Evolutionary conservation across 192 early-diverging fungal species (phyloP), one percentile per base, ranked within the genome.

Genomic region (Chytriomyces confervae): DNA sequence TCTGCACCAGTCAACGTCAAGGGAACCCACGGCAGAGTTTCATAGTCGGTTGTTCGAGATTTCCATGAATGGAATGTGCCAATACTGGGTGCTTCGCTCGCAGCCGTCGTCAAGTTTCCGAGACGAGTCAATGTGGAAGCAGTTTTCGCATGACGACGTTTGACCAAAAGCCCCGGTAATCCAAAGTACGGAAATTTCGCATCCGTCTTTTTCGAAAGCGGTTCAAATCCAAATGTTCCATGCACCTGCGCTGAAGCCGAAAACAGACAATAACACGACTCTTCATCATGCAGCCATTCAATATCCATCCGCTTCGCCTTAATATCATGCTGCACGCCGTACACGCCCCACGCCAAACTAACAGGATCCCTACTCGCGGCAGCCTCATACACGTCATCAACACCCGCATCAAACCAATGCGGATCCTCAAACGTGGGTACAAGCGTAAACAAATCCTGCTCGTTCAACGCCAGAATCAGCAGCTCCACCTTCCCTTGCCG

Each of bases 391-490:
- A 53, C 7, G n/a, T n/a, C 23, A 7, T 27, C 70, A 8, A 13
- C 43, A 36, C 62, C 65, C 23, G 49, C 69, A 36, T 63, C 48
- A 47, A 78, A n/a, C 82, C 85, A 89, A 53, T 83, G 76, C 7
- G 77, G 62, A 3, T 81, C 83, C 71, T 84, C 73, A 80, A 87
- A 92, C 5, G 79, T 66, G 3, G 89, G 88, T 61, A 76, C 73
- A 9, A 92, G 71, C 43, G 89, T 89, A 6, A 80, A 80, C 16
- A 87, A 51, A 13, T 82, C 76, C 7, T 79, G 50, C 47, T 73
- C 84, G 23, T 65, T 16, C 16, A 85, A 61, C 9, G 72, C 68
- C 72, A 85, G 27, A 50, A 85, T 61, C 24, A 66, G 36, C 13
- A 85, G 80, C 53, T 57, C 53, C 13, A 66, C 27, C 53, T 23